Conservation (phyloP, 2,329 filamentous ascomycete species). For the Paecilomyces dactylethromorphus region DNA sequence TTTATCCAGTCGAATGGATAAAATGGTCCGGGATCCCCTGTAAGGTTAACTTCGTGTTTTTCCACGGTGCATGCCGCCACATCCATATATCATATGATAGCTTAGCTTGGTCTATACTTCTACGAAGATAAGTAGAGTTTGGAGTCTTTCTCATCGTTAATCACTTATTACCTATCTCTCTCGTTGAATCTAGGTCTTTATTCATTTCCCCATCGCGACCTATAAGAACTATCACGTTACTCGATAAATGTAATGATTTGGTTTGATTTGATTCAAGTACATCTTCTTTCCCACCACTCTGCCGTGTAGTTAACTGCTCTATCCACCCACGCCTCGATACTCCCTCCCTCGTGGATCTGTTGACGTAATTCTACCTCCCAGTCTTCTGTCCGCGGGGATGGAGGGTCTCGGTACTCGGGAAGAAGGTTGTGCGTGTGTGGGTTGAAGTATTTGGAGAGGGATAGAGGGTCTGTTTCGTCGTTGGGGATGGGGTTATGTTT, state of each 20-base stretch:
- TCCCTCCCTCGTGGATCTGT: background rate
- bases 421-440: background rate
- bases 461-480: background rate
- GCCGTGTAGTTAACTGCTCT: background rate
- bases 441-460: background rate
- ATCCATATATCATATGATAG: background rate
- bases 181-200: too few species aligned
- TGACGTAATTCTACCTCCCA: background rate
- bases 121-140: too few species aligned
- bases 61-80: background rate
- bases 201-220: background rate
- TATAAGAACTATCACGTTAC: background rate
- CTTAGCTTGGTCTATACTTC: too few species aligned
- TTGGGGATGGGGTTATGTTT: background rate
- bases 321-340: background rate
- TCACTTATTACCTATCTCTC: background rate
- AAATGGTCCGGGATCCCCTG: background rate
- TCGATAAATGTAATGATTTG: background rate
- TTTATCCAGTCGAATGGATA: background rate
- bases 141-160: background rate
- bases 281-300: background rate
- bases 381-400: background rate
- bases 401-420: background rate
- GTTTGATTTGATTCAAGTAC: background rate
- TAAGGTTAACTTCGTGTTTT: background rate